Base-by-base conservation (phyloP, 352 stramenopile genomes). In the Phytophthora ohioensis region DNA sequence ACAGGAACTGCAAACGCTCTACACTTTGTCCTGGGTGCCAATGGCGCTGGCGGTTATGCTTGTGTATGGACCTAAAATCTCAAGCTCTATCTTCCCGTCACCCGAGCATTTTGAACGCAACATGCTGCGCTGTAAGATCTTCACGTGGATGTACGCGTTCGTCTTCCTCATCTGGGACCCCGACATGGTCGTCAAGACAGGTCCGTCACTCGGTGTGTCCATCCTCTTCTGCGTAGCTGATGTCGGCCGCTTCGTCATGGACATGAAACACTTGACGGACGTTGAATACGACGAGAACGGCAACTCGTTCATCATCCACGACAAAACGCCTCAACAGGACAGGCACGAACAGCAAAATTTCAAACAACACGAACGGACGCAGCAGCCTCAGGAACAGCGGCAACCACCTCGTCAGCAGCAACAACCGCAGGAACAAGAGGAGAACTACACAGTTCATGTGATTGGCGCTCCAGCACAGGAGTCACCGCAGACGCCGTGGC, bases 181-280 rank as follows among this genome's bases (percentile, higher is more conserved):
- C 21, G 83, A 90, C 70, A 94, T 94, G 87, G 58, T 68, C 31
- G 13, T 91, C 67, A 94, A 94, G 75, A 79, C 79, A 46, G 87
- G 87, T 0, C 87, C 87, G 11, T 85, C 76, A 34, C 74, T 94
- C 30, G 75, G 85, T 57, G 82, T 94, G 31, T 85, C 83, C 1
- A 81, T 85, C n/a, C 70, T 92, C 55, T 94, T 94, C 43, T 88
- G 69, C 12, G 51, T 91, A 6, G 77, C 81, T n/a, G 87, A 94
- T 69, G 35, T 94, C 2, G 78, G 78, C 32, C 87, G 87, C 51
- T 92, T 91, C 64, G 62, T 92, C 42, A 90, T 94, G 75, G 87
- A 94, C 54, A 78, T 92, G 76, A 79, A 85, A 36, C 51, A 79
- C 5, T 71, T 94, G 36, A 90, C 91, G 12, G 83, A 92, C 3